Conservation (phyloP, 2,329 filamentous ascomycete species). For the Fusarium caatingaense region DNA sequence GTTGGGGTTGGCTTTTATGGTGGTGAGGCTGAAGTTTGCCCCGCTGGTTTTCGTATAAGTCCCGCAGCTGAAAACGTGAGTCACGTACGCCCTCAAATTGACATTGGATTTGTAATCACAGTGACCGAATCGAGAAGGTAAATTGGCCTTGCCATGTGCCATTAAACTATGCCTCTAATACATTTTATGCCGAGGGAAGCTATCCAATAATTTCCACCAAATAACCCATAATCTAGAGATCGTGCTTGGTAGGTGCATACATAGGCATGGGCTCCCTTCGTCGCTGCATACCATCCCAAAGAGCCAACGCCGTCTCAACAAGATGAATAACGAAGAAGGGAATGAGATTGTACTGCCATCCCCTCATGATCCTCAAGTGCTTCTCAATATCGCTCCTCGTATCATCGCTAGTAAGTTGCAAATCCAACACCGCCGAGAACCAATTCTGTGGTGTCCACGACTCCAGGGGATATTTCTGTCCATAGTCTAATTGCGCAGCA, state of each 20-base stretch:
- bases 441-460: constrained; percentile 47
- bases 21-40: background rate
- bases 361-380: constrained; percentile 43
- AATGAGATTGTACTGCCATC: constrained; percentile 48
- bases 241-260: constrained; percentile 8
- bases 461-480: constrained; percentile 36
- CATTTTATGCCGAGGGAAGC: background rate
- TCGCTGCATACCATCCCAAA: constrained; percentile 37
- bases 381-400: constrained; percentile 35
- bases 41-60: background rate
- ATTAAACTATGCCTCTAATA: background rate
- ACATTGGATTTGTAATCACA: constrained; percentile 23
- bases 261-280: constrained; percentile 4
- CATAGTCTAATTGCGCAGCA: constrained; percentile 22
- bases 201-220: background rate
- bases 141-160: background rate
- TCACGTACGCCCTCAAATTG: constrained; percentile 23
- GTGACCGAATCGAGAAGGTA: background rate
- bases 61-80: constrained; percentile 3
- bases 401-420: constrained; percentile 32
- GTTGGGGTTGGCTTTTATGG: constrained; percentile 10
- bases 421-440: constrained; percentile 43
- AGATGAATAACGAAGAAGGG: constrained; percentile 47
- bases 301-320: constrained; percentile 39
- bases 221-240: background rate